Evolutionary conservation across 2,329 filamentous ascomycete genomes (phyloP).

Genomic region (Fusarium sp.): DNA sequence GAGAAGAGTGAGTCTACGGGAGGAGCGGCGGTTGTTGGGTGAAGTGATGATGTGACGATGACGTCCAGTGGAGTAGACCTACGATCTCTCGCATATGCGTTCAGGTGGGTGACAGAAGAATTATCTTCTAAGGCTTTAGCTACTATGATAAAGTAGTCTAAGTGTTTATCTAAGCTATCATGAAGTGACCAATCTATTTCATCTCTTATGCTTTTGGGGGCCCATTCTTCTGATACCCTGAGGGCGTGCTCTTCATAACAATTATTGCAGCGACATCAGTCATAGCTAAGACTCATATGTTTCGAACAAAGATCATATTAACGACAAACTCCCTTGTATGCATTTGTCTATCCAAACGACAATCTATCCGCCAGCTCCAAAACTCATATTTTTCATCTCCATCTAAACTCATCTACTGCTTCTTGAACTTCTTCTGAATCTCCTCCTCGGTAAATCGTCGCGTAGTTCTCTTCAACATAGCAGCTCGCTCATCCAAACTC

Average conservation of each 20-base stretch:
- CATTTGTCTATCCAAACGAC: neutral
- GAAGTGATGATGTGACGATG: neutral
- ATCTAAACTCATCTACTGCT: neutral
- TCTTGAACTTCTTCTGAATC: constrained; percentile 40
- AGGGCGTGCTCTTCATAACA: neutral
- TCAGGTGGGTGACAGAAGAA: too few species aligned
- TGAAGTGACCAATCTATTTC: too few species aligned
- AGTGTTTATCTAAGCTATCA: too few species aligned
- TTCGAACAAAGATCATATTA: neutral
- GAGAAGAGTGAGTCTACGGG: neutral
- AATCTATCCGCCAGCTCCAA: neutral
- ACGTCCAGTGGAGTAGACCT: neutral
- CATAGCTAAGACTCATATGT: neutral
- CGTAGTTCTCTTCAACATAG: constrained; percentile 40
- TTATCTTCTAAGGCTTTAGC: too few species aligned
- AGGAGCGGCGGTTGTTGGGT: too few species aligned
- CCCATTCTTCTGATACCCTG: too few species aligned
- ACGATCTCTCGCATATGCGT: too few species aligned
- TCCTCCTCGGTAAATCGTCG: constrained; percentile 42
- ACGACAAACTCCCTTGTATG: constrained; percentile 5
- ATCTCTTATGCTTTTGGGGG: too few species aligned
- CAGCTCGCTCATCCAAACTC: constrained; percentile 60
- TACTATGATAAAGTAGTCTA: too few species aligned
- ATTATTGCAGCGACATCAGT: neutral
- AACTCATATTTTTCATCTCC: neutral